phyloP scores from a whole-genome alignment of 164 flowering plant species.

The Pachysandra terminalis region DNA sequence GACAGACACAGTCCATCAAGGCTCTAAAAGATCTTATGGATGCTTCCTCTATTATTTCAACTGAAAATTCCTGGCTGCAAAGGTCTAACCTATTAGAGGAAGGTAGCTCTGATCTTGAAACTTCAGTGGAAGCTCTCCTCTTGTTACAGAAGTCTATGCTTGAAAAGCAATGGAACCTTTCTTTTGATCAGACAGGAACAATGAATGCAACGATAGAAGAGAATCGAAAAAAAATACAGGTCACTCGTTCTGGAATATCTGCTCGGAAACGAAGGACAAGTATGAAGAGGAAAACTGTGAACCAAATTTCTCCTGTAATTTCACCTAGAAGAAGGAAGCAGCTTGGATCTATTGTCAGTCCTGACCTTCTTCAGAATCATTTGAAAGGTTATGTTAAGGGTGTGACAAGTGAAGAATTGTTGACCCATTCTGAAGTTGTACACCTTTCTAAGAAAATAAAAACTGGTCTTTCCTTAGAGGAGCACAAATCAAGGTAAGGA shows the following conservation, averaged over 20 bases:
- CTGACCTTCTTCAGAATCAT: conserved; percentile 57
- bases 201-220: conserved; percentile 21
- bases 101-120: conserved; percentile 35
- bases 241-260: conserved; percentile 74
- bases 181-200: conserved; percentile 36
- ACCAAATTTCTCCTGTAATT: conserved; percentile 14
- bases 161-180: conserved; percentile 86
- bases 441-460: conserved; percentile 66
- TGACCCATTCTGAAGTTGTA: conserved; percentile 78
- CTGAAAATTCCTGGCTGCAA: conserved; percentile 28
- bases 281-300: conserved; percentile 32
- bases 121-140: conserved; percentile 70
- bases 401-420: conserved; percentile 53
- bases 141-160: conserved; percentile 88
- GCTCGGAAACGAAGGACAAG: conserved; percentile 70
- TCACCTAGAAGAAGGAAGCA: conserved; percentile 27
- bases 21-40: conserved; percentile 62
- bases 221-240: conserved; percentile 25
- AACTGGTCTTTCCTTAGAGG: conserved; percentile 68
- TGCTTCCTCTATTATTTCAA: conserved; percentile 32
- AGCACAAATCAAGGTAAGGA: conserved; percentile 59
- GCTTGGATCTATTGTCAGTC: conserved; percentile 38
- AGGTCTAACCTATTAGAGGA: conserved; percentile 31
- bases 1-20: conserved; percentile 38
- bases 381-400: conserved; percentile 75